Conservation (phyloP, 257 asterid genomes). For the Solanum gandarillasii region DNA sequence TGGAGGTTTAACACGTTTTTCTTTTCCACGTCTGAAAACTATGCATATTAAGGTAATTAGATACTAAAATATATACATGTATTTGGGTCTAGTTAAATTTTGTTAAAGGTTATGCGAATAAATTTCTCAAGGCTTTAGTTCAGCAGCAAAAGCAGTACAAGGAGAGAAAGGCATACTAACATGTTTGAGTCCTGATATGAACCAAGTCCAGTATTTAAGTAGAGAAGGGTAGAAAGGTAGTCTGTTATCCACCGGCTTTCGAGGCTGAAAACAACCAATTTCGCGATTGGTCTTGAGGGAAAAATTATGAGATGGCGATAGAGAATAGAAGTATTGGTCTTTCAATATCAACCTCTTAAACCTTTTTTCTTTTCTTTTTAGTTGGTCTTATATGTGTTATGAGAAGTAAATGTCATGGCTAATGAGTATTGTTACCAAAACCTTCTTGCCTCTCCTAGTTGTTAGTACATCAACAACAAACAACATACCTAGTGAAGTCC, state of each 20-base stretch:
- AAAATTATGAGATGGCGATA: background rate
- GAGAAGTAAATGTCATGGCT: background rate
- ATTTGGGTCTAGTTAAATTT: background rate
- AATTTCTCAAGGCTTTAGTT: background rate
- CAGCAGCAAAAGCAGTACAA: background rate
- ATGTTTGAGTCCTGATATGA: background rate
- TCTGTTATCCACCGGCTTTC: background rate
- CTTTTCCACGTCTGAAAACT: background rate
- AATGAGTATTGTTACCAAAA: background rate
- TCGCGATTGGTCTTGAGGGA: background rate
- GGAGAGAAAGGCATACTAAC: background rate
- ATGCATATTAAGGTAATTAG: background rate
- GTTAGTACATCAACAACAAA: too few relatives aligned
- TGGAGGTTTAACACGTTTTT: background rate
- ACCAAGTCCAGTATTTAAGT: background rate
- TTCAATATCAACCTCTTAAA: background rate
- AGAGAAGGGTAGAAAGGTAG: background rate
- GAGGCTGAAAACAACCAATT: background rate
- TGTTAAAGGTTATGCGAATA: background rate
- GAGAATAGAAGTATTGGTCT: background rate
- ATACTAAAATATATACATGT: background rate
- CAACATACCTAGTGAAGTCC: too few relatives aligned
- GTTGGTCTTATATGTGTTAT: background rate
- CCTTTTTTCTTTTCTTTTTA: background rate
- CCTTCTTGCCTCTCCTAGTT: background rate